Evolutionary conservation across 495 filamentous ascomycete species (phyloP).

Genomic region (Durotheca rogersii): DNA sequence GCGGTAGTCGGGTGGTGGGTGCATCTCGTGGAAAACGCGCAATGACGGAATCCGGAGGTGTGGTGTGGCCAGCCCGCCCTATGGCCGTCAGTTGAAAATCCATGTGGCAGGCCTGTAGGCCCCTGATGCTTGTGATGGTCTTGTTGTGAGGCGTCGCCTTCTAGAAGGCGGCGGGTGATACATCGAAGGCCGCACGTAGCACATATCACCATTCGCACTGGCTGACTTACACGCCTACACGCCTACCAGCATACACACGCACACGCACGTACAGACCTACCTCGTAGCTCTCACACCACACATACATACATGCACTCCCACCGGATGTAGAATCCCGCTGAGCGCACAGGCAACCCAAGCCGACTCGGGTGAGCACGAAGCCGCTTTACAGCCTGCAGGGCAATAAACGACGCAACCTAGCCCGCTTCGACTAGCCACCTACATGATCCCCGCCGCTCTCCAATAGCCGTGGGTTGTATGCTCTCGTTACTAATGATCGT

Average conservation of each 20-base stretch:
- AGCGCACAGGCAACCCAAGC: neutral
- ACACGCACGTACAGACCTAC: no score
- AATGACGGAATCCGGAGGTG: conserved; percentile 32
- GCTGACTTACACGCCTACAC: no score
- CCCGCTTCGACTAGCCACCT: no score
- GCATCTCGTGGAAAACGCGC: conserved; percentile 22
- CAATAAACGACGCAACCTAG: no score
- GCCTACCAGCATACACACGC: no score
- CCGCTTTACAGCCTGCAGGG: no score
- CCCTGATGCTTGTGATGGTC: conserved; percentile 13
- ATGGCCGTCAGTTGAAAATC: conserved; percentile 11
- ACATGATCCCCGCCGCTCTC: neutral
- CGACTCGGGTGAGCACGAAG: neutral
- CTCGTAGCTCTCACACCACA: no score
- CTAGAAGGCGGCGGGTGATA: conserved; percentile 24
- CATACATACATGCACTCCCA: no score
- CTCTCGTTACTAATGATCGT: neutral
- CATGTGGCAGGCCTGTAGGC: conserved; percentile 32
- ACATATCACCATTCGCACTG: no score
- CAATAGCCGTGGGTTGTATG: neutral
- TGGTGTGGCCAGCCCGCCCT: conserved; percentile 14
- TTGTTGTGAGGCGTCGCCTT: conserved; percentile 22
- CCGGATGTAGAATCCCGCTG: neutral
- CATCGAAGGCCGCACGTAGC: conserved; percentile 7
- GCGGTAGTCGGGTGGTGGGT: conserved; percentile 22